Base-by-base conservation (phyloP, 2,329 filamentous ascomycete species). In the Botrytis paeoniae region DNA sequence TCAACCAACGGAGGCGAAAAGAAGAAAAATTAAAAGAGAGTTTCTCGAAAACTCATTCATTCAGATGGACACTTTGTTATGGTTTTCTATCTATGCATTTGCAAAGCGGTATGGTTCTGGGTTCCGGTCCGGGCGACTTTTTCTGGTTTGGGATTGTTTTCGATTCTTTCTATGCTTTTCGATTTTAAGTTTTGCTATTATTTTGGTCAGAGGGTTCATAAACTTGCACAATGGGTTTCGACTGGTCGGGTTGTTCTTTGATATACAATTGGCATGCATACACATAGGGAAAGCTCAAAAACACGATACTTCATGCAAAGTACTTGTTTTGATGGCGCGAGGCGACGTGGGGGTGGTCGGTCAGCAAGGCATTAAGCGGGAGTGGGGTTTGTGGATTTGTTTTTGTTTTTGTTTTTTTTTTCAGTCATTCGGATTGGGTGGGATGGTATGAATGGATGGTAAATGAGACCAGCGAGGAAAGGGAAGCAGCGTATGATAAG, bases 61-160 rank as follows among this genome's bases (percentile, higher is more conserved):
- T 62, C 45, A 77, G 71, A 75, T 71, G 71, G 73, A 73, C 72
- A 73, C 60, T 75, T 73, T 77, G 71, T 69, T 69, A 57, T 66
- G 65, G 70, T 77, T 79, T 77, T 76, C 73, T 72, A 70, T 75
- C 75, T 70, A 77, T 76, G 78, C 77, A 79, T 79, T 80, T 79
- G 75, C 75, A 71, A 79, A 77, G 72, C 69, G 72, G 63, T 65
- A 71, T 76, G 78, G 72, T 72, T 74, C 59, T 74, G 72, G 71
- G 73, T 69, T 75, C 73, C 64, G 59, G 63, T 61, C 73, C 66
- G 64, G 60, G 61, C 29, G 65, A 29, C 48, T 57, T 69, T 57
- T 65, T 65, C 60, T 61, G 74, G 70, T 70, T 65, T 74, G 73
- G 74, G 70, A 74, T 71, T 74, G 71, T 74, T 74, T 70, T 74